Evolutionary conservation across 1,139 yeast species (phyloP).

Genomic region (Blastobotrys apis): DNA sequence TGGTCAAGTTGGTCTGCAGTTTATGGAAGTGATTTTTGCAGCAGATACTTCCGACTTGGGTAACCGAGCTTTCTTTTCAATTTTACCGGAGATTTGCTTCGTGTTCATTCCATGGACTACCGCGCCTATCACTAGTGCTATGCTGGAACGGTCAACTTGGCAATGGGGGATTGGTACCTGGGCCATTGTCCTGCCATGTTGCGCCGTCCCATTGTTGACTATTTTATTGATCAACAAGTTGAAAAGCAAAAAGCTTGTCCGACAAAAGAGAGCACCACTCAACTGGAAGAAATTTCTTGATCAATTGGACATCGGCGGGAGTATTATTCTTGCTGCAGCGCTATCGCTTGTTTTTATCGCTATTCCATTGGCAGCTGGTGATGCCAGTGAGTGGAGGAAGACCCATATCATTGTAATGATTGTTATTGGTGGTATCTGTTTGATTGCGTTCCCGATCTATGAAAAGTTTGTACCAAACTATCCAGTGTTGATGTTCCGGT

Average conservation of each 20-base stretch:
- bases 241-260: conserved; percentile 14
- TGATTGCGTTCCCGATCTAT: conserved; percentile 17
- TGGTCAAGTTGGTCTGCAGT: background rate
- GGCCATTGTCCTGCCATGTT: conserved; percentile 66
- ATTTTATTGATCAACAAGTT: conserved; percentile 17
- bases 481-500: conserved; percentile 16
- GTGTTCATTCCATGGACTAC: background rate
- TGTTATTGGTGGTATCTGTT: conserved; percentile 16
- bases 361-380: conserved; percentile 19
- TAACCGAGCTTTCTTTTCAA: background rate
- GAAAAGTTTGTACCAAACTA: conserved; percentile 15
- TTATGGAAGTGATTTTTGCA: background rate
- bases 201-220: conserved; percentile 48
- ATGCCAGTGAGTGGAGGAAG: conserved; percentile 14
- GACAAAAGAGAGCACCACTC: background rate
- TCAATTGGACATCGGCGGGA: conserved; percentile 20
- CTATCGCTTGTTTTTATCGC: conserved; percentile 21
- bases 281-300: conserved; percentile 2
- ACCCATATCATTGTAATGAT: conserved; percentile 16
- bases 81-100: background rate
- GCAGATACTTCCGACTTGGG: background rate
- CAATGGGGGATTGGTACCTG: conserved; percentile 70
- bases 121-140: conserved; percentile 19
- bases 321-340: conserved; percentile 18
- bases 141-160: conserved; percentile 41